Evolutionary conservation across 768 basidiomycete species (phyloP).

Genomic region (Crassisporium funariophilum): DNA sequence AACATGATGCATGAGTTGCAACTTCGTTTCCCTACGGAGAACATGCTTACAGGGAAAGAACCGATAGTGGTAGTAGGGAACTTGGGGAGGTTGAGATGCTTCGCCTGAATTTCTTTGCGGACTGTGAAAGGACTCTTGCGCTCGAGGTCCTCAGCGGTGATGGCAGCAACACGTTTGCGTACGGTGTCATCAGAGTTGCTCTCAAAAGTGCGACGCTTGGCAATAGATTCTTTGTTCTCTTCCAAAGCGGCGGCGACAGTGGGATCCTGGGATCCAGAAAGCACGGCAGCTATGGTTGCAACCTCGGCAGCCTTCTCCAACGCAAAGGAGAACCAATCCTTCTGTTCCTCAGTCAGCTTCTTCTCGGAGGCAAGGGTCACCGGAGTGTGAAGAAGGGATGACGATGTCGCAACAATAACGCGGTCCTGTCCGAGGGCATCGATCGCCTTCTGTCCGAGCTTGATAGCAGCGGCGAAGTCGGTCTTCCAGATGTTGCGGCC

Average conservation of each 20-base stretch:
- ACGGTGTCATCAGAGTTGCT: constrained; percentile 90
- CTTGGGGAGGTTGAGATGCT: constrained; percentile 87
- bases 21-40: background rate
- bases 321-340: constrained; percentile 99
- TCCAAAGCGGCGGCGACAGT: constrained; percentile 74
- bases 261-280: constrained; percentile 84
- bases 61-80: constrained; percentile 99
- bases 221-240: constrained; percentile 87
- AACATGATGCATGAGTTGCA: constrained; percentile 15
- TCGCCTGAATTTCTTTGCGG: constrained; percentile 87
- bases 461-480: constrained; percentile 83
- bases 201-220: constrained; percentile 95
- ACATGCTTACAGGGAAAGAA: constrained; percentile 83
- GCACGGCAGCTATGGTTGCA: constrained; percentile 78
- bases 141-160: constrained; percentile 83
- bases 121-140: constrained; percentile 88
- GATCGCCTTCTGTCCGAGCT: constrained; percentile 82
- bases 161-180: constrained; percentile 91
- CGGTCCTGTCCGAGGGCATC: constrained; percentile 82
- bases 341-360: constrained; percentile 85
- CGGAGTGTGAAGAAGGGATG: constrained; percentile 97
- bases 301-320: constrained; percentile 95
- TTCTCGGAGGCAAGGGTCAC: constrained; percentile 93
- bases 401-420: constrained; percentile 93
- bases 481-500: constrained; percentile 99